phyloP scores from a whole-genome alignment of 306 rosid species.

The Prunus fruticosa region DNA sequence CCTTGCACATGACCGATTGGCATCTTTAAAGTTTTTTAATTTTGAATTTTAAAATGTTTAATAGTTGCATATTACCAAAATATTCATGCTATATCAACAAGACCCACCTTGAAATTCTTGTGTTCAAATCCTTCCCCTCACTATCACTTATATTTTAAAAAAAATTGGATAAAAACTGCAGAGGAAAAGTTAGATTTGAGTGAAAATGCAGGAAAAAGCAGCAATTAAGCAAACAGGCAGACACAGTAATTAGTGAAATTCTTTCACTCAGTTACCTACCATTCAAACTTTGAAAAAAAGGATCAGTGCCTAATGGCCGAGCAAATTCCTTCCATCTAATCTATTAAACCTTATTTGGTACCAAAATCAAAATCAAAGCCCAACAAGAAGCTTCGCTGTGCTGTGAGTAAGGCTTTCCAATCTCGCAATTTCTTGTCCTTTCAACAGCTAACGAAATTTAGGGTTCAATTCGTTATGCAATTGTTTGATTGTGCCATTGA shows the following conservation, averaged over 20 bases:
- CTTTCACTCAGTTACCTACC: not conserved
- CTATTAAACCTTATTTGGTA: not conserved
- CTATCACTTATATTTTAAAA: too few species aligned
- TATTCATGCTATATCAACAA: too few species aligned
- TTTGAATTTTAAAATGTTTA: too few species aligned
- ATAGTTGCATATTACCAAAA: too few species aligned
- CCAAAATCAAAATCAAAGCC: conserved; percentile 1
- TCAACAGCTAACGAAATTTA: conserved; percentile 8
- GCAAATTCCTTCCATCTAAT: not conserved
- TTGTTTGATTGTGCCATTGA: not conserved
- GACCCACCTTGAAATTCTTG: too few species aligned
- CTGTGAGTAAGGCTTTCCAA: not conserved
- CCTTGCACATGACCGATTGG: too few species aligned
- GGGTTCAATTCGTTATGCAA: conserved; percentile 8
- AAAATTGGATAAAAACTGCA: too few species aligned
- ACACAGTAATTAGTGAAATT: not conserved
- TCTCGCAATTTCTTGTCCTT: not conserved
- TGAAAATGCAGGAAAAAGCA: too few species aligned
- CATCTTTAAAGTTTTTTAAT: too few species aligned
- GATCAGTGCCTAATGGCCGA: not conserved
- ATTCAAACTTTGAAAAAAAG: conserved; percentile 4
- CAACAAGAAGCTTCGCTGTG: not conserved
- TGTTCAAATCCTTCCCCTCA: too few species aligned
- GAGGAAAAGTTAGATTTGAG: too few species aligned
- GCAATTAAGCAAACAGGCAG: not conserved